phyloP scores from a whole-genome alignment of 2,329 filamentous ascomycete genomes.

The Scleromitrula shiraiana region DNA sequence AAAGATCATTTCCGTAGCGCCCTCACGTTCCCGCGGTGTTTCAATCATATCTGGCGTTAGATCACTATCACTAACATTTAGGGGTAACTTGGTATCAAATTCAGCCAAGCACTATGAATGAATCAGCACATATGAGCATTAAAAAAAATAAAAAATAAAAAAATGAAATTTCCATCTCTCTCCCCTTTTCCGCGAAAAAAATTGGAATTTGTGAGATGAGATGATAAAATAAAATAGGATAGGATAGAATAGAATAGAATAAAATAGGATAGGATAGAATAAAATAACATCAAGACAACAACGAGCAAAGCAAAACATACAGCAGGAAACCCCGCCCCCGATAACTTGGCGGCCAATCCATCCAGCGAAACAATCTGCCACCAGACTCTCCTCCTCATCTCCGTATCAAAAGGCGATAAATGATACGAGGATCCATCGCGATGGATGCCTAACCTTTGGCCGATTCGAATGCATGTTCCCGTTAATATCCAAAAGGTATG shows the following conservation, averaged over 20 bases:
- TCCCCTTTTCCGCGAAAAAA: too few species aligned
- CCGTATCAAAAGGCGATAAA: slow-evolving; percentile 44
- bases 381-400: slow-evolving; percentile 55
- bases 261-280: background rate
- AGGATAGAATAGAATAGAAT: background rate
- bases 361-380: slow-evolving; percentile 56
- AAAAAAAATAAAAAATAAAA: too few species aligned
- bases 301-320: background rate
- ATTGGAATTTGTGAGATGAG: too few species aligned
- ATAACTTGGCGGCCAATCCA: slow-evolving; percentile 46
- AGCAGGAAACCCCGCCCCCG: slow-evolving; percentile 39
- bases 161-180: too few species aligned
- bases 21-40: slow-evolving; percentile 33
- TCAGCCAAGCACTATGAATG: slow-evolving; percentile 27
- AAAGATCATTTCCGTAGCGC: slow-evolving; percentile 41
- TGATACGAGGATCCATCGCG: slow-evolving; percentile 33
- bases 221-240: too few species aligned
- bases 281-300: background rate
- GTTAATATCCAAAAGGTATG: slow-evolving; percentile 43
- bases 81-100: slow-evolving; percentile 42
- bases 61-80: slow-evolving; percentile 48
- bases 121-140: too few species aligned
- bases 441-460: slow-evolving; percentile 42
- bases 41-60: slow-evolving; percentile 38
- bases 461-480: slow-evolving; percentile 40